phyloP scores from a whole-genome alignment of 2,329 filamentous ascomycete genomes.

The Didymella lethalis region DNA sequence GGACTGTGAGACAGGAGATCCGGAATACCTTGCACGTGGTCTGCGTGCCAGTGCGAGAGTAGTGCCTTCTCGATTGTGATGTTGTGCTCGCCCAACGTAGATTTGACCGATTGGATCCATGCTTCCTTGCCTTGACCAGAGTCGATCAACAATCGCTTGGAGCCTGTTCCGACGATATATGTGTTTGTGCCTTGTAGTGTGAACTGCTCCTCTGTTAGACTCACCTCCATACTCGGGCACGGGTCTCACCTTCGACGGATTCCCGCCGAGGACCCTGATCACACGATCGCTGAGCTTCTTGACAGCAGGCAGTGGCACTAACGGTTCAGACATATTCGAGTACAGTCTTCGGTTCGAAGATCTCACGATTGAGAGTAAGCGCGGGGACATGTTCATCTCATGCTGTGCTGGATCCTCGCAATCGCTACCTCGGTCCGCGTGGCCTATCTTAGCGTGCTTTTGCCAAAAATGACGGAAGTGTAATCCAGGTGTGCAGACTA shows the following conservation, averaged over 20 bases:
- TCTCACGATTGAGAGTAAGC: constrained; percentile 34
- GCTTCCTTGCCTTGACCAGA: constrained; percentile 81
- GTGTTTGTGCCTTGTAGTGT: constrained; percentile 88
- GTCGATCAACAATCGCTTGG: constrained; percentile 80
- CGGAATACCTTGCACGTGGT: constrained; percentile 80
- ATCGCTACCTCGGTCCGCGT: constrained; percentile 32
- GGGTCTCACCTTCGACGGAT: constrained; percentile 77
- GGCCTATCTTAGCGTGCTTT: constrained; percentile 22
- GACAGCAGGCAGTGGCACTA: constrained; percentile 73
- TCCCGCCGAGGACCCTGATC: constrained; percentile 86
- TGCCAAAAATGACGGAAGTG: constrained; percentile 10
- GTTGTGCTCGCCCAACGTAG: constrained; percentile 71
- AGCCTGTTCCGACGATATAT: constrained; percentile 84
- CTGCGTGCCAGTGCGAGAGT: constrained; percentile 91
- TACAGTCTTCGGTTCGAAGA: constrained; percentile 32
- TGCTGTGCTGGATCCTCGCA: constrained; percentile 10
- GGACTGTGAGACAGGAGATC: constrained; percentile 74
- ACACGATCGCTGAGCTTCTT: constrained; percentile 79
- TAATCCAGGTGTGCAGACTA: constrained; percentile 20
- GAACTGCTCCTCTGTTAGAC: constrained; percentile 61
- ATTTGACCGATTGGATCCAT: constrained; percentile 74
- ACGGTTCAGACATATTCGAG: constrained; percentile 65
- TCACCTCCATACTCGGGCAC: neutral
- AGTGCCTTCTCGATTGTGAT: constrained; percentile 74
- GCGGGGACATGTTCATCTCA: constrained; percentile 34